Conservation (phyloP, 176 grass and related monocot genomes). For the Aechmea fasciata region DNA sequence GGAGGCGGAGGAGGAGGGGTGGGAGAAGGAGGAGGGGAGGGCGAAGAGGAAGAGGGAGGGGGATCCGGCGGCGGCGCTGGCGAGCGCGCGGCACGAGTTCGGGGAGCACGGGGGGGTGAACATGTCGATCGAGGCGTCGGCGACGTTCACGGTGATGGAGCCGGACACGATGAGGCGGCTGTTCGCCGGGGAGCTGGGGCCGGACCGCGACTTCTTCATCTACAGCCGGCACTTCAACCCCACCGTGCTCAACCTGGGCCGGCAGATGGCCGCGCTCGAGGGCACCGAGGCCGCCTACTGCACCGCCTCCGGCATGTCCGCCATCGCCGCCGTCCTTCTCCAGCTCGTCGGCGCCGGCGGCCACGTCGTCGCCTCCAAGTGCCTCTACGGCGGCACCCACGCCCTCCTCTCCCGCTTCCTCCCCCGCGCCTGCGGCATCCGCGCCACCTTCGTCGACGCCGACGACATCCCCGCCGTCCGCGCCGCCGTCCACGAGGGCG, state of each 20-base stretch:
- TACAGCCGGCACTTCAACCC: conserved; percentile 96
- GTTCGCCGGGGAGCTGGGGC: conserved; percentile 79
- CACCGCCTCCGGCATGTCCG: conserved; percentile 90
- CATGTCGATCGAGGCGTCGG: conserved; percentile 99
- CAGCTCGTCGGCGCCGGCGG: conserved; percentile 74
- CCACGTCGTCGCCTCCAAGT: conserved; percentile 76
- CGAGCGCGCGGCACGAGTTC: conserved; percentile 77
- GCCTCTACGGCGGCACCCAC: conserved; percentile 97
- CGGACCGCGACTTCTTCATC: conserved; percentile 85
- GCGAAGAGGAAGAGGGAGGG: too few species aligned
- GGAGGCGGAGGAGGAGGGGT: not conserved
- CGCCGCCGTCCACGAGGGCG: conserved; percentile 39
- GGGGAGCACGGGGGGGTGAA: conserved; percentile 96
- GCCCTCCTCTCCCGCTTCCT: conserved; percentile 79
- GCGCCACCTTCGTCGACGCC: conserved; percentile 62
- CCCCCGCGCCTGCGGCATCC: conserved; percentile 42
- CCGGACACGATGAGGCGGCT: conserved; percentile 78
- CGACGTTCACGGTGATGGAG: conserved; percentile 99
- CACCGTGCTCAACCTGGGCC: conserved; percentile 79
- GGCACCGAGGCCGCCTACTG: conserved; percentile 95
- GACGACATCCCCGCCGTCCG: conserved; percentile 66
- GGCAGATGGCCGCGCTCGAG: conserved; percentile 95
- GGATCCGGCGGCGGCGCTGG: conserved; percentile 73
- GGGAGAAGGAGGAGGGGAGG: not conserved
- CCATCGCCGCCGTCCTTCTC: conserved; percentile 72